Percentiles rank a stretch among this genome's conserved stretches.
Conservation (phyloP, 495 filamentous ascomycete genomes). For the Parachaetomium inaequale region DNA sequence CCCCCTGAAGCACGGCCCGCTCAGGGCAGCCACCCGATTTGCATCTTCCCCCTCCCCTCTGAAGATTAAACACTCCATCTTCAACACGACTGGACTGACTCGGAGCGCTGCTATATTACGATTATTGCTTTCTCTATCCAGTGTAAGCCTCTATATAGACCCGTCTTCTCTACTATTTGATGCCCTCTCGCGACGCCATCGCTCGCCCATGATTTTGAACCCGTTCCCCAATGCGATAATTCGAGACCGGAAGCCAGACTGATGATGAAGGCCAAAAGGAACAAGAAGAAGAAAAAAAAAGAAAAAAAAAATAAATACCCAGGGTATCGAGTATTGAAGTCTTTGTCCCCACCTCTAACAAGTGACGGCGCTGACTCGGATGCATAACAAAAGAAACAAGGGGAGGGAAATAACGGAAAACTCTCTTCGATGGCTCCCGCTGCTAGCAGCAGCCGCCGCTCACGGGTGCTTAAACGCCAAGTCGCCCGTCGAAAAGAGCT, state of each 20-base stretch:
- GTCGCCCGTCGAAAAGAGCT: slow-evolving; percentile 65
- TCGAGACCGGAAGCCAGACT: background rate
- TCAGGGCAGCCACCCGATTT: too few species aligned
- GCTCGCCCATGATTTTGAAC: background rate
- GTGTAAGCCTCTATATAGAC: background rate
- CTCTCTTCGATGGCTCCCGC: background rate
- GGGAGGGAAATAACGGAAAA: background rate
- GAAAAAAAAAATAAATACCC: background rate
- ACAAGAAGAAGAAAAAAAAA: background rate
- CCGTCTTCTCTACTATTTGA: background rate
- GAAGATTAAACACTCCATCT: too few species aligned
- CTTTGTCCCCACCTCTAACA: background rate
- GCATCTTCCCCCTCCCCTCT: too few species aligned
- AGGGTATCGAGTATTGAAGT: slow-evolving; percentile 10
- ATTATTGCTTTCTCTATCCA: background rate
- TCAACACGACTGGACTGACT: too few species aligned
- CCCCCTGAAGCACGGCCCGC: too few species aligned
- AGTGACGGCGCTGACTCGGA: background rate
- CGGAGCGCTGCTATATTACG: too few species aligned
- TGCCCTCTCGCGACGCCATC: background rate
- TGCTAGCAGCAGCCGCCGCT: background rate
- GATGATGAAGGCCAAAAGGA: too few species aligned
- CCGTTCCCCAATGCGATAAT: background rate
- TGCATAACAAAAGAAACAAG: background rate
- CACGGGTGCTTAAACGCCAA: slow-evolving; percentile 24